Percentiles rank a stretch among this genome's conserved stretches.
These are phyloP conservation scores for Benincasa hispida DNA, from an alignment of 306 rosid species.

Conservation along the genomic window DNA sequence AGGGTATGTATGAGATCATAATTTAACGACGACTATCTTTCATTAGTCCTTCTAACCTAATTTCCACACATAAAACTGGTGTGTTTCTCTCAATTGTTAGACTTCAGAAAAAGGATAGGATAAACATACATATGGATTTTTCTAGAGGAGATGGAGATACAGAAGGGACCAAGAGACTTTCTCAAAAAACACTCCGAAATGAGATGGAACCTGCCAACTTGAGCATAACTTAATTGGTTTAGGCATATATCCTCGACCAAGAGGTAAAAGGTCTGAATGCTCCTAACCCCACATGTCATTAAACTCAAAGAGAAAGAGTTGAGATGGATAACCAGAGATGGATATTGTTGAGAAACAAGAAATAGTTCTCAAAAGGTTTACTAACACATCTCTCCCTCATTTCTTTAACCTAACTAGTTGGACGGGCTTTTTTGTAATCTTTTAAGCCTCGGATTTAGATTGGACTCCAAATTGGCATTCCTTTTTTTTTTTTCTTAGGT, in stretches of 20 bases:
- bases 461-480: neutral
- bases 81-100: neutral
- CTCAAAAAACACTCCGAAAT: neutral
- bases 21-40: constrained; percentile 31
- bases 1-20: constrained; percentile 75
- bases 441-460: neutral
- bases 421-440: neutral
- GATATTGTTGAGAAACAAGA: neutral
- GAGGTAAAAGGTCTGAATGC: too few relatives aligned
- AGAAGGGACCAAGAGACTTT: neutral
- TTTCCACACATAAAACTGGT: neutral
- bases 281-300: too few relatives aligned
- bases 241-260: too few relatives aligned
- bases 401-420: neutral
- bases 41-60: constrained; percentile 24
- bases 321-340: neutral
- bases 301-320: neutral
- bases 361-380: neutral
- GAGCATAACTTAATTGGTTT: too few relatives aligned
- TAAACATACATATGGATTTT: neutral
- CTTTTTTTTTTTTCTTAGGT: neutral
- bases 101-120: neutral
- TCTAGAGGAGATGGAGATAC: neutral
- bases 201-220: too few relatives aligned
- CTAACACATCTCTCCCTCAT: neutral